Evolutionary conservation across 495 filamentous ascomycete species (phyloP).

Genomic region (Xylaria grammica): DNA sequence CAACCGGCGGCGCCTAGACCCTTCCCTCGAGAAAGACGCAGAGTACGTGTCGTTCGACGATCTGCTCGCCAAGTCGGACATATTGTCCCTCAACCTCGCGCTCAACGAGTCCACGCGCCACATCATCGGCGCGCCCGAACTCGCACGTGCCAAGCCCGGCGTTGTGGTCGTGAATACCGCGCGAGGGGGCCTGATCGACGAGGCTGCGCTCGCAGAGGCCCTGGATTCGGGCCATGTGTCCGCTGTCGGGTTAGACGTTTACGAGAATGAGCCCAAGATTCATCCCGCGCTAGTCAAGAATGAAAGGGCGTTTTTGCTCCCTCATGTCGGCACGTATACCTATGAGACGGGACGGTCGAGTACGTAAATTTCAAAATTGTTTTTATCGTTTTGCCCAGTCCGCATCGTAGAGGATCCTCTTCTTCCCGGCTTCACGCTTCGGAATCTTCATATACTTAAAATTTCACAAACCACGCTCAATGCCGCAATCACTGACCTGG

Average conservation of each 20-base stretch:
- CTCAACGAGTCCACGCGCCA: conserved; percentile 68
- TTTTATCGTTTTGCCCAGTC: background rate
- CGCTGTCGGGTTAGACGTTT: conserved; percentile 78
- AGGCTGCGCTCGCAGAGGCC: conserved; percentile 72
- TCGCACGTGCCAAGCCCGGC: conserved; percentile 73
- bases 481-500: background rate
- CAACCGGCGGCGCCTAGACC: conserved; percentile 62
- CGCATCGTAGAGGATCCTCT: no score
- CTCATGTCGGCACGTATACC: conserved; percentile 78
- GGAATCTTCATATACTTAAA: background rate
- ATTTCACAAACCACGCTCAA: no score
- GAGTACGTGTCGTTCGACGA: conserved; percentile 70
- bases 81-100: conserved; percentile 71
- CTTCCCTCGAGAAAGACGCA: conserved; percentile 53
- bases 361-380: background rate
- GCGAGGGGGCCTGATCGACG: conserved; percentile 73
- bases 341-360: conserved; percentile 49
- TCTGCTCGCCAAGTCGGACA: conserved; percentile 65
- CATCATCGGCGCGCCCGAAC: conserved; percentile 69
- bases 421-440: no score
- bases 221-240: conserved; percentile 71
- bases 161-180: conserved; percentile 76
- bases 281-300: conserved; percentile 73
- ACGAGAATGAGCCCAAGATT: conserved; percentile 75
- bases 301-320: conserved; percentile 72